Percentiles rank a stretch among this genome's conserved stretches.
phyloP scores from a whole-genome alignment of 2,329 filamentous ascomycete species.

The Trichoderma sp. region DNA sequence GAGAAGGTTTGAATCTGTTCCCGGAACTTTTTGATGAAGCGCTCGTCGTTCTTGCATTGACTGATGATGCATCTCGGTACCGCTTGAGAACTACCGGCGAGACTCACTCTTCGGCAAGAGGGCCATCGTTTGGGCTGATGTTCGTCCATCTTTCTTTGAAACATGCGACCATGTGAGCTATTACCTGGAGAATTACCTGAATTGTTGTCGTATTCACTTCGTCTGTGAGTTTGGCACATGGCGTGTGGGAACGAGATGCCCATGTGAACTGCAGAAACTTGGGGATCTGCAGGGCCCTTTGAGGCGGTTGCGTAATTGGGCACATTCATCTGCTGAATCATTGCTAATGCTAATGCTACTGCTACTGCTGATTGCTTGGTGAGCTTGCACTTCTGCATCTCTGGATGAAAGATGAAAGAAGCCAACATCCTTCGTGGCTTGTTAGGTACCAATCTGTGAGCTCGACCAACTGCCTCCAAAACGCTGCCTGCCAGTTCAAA shows the following conservation, averaged over 20 bases:
- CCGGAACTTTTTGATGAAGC: conserved; percentile 3
- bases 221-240: neutral
- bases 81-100: neutral
- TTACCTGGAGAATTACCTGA: no score
- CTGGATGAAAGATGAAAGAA: neutral
- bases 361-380: neutral
- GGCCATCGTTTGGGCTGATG: neutral
- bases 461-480: neutral
- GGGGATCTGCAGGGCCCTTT: neutral
- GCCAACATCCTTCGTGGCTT: conserved; percentile 6
- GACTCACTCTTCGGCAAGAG: neutral
- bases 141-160: neutral
- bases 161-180: conserved; percentile 9
- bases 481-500: neutral
- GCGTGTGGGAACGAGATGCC: neutral
- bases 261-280: neutral
- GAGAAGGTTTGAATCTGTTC: neutral
- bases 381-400: no score
- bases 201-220: no score
- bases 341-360: neutral
- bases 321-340: neutral
- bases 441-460: neutral
- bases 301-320: neutral
- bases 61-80: conserved; percentile 3
- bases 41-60: conserved; percentile 7